Base-by-base conservation (phyloP, 164 flowering plant species). In the Berberis vulgaris region DNA sequence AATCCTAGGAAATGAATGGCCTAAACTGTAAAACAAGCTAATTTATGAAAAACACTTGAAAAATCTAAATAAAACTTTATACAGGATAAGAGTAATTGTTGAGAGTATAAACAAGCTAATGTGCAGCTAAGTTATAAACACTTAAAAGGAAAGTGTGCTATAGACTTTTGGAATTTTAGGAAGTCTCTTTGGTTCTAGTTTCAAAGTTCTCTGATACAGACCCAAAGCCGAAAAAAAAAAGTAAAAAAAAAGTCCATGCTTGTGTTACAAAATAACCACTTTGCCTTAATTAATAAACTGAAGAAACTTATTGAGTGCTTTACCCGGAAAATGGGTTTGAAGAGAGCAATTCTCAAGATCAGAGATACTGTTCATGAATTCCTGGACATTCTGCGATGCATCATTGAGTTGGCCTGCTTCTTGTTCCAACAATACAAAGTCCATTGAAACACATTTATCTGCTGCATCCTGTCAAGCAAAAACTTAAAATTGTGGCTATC, bases 341-440 rank as follows among this genome's bases (percentile, higher is more conserved):
- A 86, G 70, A 3, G 87, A 82, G 73, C 96, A 93, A 62, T 88
- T 88, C 62, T 88, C 86, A 10, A 86, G 82, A 76, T 84, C 86
- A 71, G 77, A 80, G 12, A 85, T 81, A 54, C 79, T 72, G 61
- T 74, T 75, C 4, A 60, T 38, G 61, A 93, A 82, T 26, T 76
- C 79, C 74, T 79, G 79, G 56, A 79, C 66, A 71, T 60, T 73
- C 64, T 72, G 81, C 5, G 79, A 68, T 45, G 69, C n/a, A 60
- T 77, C 74, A 57, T 66, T 46, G 44, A 79, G 76, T 59, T 80
- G 83, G 69, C 72, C 71, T 41, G 77, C 72, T 64, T 77, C 77
- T 59, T 75, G 85, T 74, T 87, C 88, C 67, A 93, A 61, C 59
- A 86, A 65, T 26, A 81, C 57, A 71, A 89, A 89, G 68, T 93